phyloP scores from a whole-genome alignment of 1,139 yeast genomes.

The Groenewaldozyma auringiensis region DNA sequence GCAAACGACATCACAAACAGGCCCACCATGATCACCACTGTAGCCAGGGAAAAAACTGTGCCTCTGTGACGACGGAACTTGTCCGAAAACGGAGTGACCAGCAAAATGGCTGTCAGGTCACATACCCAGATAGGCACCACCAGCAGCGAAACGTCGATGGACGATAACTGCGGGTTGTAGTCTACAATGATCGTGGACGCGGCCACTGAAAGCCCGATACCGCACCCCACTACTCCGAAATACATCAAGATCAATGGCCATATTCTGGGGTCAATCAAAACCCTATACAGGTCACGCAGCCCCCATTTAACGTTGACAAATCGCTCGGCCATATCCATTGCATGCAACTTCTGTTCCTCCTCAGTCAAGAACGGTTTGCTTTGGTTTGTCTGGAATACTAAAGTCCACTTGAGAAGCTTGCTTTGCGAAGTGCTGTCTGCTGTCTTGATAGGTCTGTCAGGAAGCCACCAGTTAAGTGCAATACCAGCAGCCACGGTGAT shows the following conservation, averaged over 20 bases:
- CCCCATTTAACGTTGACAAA: slow-evolving; percentile 49
- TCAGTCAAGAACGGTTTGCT: slow-evolving; percentile 32
- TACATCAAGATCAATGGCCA: slow-evolving; percentile 86
- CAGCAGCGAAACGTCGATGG: slow-evolving; percentile 63
- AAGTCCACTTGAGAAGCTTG: slow-evolving; percentile 10
- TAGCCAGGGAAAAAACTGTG: slow-evolving; percentile 51
- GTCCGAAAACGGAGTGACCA: slow-evolving; percentile 77
- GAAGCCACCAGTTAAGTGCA: slow-evolving; percentile 72
- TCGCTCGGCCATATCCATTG: slow-evolving; percentile 52
- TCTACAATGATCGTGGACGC: slow-evolving; percentile 73
- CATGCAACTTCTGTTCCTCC: slow-evolving; percentile 51
- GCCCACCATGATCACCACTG: slow-evolving; percentile 64
- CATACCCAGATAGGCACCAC: slow-evolving; percentile 90
- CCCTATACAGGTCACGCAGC: slow-evolving; percentile 48
- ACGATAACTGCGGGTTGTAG: slow-evolving; percentile 54
- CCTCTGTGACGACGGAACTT: slow-evolving; percentile 52
- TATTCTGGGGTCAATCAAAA: slow-evolving; percentile 55
- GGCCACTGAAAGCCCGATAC: slow-evolving; percentile 76
- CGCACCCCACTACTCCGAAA: slow-evolving; percentile 87
- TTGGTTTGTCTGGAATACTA: background rate
- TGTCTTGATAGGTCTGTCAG: slow-evolving; percentile 49
- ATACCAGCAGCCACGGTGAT: slow-evolving; percentile 64
- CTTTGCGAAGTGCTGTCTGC: slow-evolving; percentile 23
- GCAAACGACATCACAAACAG: slow-evolving; percentile 73
- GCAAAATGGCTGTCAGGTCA: slow-evolving; percentile 69